phyloP scores from a whole-genome alignment of 768 basidiomycete species.

The Holtermanniella nyarrowii region DNA sequence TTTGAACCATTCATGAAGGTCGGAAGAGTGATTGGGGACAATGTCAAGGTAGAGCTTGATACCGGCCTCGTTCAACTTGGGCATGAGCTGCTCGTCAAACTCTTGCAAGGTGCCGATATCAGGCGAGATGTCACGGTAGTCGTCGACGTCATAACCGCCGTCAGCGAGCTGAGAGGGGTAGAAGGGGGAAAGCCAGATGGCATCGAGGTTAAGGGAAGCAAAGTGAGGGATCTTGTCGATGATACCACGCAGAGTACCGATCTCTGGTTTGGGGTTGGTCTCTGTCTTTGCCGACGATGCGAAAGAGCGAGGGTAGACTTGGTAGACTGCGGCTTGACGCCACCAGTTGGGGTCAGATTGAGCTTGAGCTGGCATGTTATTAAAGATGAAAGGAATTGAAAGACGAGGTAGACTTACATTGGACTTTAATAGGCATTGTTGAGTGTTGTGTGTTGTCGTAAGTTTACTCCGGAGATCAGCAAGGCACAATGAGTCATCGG shows the following conservation, averaged over 20 bases:
- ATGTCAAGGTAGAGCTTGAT: slow-evolving; percentile 32
- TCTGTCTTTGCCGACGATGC: slow-evolving; percentile 6
- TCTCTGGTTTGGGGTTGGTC: slow-evolving; percentile 24
- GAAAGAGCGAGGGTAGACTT: slow-evolving; percentile 34
- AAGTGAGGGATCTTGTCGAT: slow-evolving; percentile 27
- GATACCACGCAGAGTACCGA: slow-evolving; percentile 29
- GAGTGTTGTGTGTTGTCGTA: background rate
- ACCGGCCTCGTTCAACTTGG: slow-evolving; percentile 13
- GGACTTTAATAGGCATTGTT: background rate
- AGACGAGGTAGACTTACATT: background rate
- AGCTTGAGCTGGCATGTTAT: too few relatives aligned
- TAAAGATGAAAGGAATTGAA: too few relatives aligned
- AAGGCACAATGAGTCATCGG: background rate
- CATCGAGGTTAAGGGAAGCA: slow-evolving; percentile 20
- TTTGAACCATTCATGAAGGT: slow-evolving; percentile 34
- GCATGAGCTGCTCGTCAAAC: slow-evolving; percentile 27
- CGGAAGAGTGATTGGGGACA: slow-evolving; percentile 31
- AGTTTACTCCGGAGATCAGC: background rate
- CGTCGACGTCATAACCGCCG: slow-evolving; percentile 35
- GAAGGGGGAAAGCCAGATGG: slow-evolving; percentile 31
- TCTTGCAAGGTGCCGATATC: slow-evolving; percentile 29
- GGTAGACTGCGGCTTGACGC: slow-evolving; percentile 31
- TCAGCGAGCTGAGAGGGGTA: slow-evolving; percentile 32
- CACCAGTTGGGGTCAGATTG: slow-evolving; percentile 26
- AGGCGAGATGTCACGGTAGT: slow-evolving; percentile 30